Base-by-base conservation (phyloP, 2,329 filamentous ascomycete species). In the Botrytis tulipae region DNA sequence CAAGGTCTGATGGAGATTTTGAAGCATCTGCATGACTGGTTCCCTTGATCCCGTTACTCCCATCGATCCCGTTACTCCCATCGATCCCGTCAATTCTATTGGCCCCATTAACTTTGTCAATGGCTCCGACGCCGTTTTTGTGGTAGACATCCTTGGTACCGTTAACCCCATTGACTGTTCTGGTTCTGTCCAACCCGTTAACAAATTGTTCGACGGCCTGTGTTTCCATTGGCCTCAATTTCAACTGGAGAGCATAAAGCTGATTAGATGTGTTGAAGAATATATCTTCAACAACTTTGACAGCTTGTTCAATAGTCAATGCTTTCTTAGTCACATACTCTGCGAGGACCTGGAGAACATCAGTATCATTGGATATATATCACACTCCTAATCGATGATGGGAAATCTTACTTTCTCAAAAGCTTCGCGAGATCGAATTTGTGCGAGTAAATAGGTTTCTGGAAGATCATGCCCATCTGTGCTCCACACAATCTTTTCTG, bases 381-480 rank as follows among this genome's bases (percentile, higher is more conserved):
- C 18, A 4, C 7, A 10, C 6, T 29, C 4, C 12, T 14, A 25
- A 20, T 9, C 25, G 29, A 35, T 4, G 20, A 2, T 40, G 20
- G 78, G 12, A 29, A 57, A 57, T n/a, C 85, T 74, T 78, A 93
- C 91, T 72, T 86, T 88, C 76, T 92, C 87, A 51, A 96, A 83
- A 3, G 88, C 91, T 76, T 93, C 88, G 69, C 92, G 86, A 73
- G 94, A 90, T 80, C 95, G 93, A 60, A 87, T 84, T 57, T 92
- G 89, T 0, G 92, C 92, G 7, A 95, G 84, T 78, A 92, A 87
- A 78, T 91, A 96, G 0, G 91, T 93, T 81, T 95, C 93, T 0
- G 93, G 92, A 74, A 93, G 92, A 82, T 88, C 92, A 80, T 95
- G 92, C 0, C 92, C 93, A 79, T 95, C 92, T 0, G 92, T 94